phyloP scores from a whole-genome alignment of 1,139 yeast genomes.

The Blastobotrys serpentis region DNA sequence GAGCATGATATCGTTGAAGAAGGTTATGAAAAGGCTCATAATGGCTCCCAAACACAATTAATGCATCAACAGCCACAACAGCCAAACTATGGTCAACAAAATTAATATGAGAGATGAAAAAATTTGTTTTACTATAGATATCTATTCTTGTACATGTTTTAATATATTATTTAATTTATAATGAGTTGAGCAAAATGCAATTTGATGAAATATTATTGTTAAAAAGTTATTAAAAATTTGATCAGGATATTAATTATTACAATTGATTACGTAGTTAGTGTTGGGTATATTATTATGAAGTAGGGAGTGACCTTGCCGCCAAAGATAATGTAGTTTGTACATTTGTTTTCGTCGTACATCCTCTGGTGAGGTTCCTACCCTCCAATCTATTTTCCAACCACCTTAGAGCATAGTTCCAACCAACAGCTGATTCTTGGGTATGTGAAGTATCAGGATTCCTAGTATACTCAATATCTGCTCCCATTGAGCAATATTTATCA shows the following conservation, averaged over 20 bases:
- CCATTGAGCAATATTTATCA: constrained; percentile 29
- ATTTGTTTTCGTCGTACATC: neutral
- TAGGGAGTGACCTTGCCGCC: neutral
- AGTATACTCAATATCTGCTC: constrained; percentile 30
- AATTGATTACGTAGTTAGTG: too few species aligned
- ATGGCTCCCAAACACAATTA: neutral
- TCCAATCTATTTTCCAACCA: constrained; percentile 2
- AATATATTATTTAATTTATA: neutral
- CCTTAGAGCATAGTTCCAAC: constrained; percentile 5
- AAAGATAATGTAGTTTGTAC: constrained; percentile 2
- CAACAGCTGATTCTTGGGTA: constrained; percentile 7
- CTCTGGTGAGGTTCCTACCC: neutral
- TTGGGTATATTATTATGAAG: too few species aligned
- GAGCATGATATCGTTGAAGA: constrained; percentile 22
- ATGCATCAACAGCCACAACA: constrained; percentile 6
- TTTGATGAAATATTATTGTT: too few species aligned
- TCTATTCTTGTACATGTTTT: constrained; percentile 6
- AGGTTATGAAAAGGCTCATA: constrained; percentile 12
- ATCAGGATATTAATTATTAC: too few species aligned
- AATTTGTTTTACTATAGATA: constrained; percentile 1
- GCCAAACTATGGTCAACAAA: neutral
- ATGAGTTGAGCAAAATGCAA: too few species aligned
- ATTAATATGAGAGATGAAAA: neutral
- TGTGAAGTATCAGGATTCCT: constrained; percentile 26
- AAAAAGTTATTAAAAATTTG: too few species aligned